These are phyloP conservation scores for Penicillium sp. DNA, from an alignment of 2,329 filamentous ascomycete genomes.

Conservation along the genomic window DNA sequence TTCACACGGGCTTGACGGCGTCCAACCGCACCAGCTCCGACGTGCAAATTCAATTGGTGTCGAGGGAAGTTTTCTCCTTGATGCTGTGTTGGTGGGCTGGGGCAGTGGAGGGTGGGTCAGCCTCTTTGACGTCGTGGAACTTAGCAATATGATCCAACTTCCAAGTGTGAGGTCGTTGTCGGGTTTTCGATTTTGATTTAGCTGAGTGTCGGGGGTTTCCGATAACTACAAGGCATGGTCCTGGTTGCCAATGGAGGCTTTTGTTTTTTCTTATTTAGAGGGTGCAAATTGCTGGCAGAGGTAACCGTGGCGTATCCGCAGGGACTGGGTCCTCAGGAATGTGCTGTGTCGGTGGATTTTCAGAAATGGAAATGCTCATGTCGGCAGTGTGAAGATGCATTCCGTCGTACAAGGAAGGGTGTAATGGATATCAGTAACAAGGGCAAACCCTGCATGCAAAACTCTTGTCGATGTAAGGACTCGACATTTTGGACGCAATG, in stretches of 20 bases:
- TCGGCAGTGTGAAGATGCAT: background rate
- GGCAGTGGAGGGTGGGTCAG: no score
- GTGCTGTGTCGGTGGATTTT: background rate
- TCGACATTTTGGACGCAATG: background rate
- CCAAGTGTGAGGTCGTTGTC: no score
- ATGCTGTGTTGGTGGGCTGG: background rate
- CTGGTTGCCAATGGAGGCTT: background rate
- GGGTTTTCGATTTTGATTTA: no score
- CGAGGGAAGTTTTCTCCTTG: background rate
- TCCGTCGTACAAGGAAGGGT: slow-evolving; percentile 4
- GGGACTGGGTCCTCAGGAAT: background rate
- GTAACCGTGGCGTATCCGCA: no score
- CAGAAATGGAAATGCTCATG: background rate
- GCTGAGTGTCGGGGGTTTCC: no score
- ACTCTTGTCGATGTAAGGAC: slow-evolving; percentile 7
- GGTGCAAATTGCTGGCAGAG: no score
- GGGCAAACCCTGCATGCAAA: slow-evolving; percentile 8
- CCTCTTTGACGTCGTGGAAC: no score
- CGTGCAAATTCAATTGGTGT: no score
- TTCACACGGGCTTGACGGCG: background rate
- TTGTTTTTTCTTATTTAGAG: no score
- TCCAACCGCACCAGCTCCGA: background rate
- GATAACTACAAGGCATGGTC: no score
- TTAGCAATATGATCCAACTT: no score
- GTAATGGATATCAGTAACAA: background rate